Base-by-base conservation (phyloP, 768 basidiomycete genomes). In the Pleurotus pulmonarius region DNA sequence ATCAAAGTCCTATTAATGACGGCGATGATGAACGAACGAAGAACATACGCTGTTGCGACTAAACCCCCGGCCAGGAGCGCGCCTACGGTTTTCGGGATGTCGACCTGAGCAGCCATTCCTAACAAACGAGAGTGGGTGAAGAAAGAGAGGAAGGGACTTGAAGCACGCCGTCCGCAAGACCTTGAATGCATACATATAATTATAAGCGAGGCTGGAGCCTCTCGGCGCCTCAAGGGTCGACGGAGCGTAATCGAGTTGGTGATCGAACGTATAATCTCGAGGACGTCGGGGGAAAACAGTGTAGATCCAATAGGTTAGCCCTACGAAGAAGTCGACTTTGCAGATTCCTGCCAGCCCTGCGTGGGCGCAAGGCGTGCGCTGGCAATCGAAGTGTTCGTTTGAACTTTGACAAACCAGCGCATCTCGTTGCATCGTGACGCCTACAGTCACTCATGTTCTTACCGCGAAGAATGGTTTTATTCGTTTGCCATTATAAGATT, bases 31-130 rank as follows among this genome's bases (percentile, higher is more conserved):
- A 43, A 18, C 4, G 37, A 44, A 43, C 13, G 7, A 34, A 46
- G 20, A 4, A 67, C 73, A 41, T 52, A 77, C 77, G 69, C 56
- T 8, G 74, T 67, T 7, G 77, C 75, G 18, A 74, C 61, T 11
- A 74, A 65, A 4, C 72, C 73, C 2, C 77, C 76, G 18, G 77
- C 57, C 46, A 79, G 67, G 49, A 79, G 62, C 5, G 77, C 74
- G 7, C 77, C 77, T 38, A 73, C 69, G 0, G 77, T 76, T 26
- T 58, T 64, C 5, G 60, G 54, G 55, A 74, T 58, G 56, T 72
- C 64, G 22, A 61, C 57, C 29, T 34, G 29, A 11, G 29, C 58
- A 58, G 44, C 22, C 57, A 70, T 52, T 25, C 8, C 15, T 20
- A 20, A 29, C 44, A 46, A 39, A 46, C 44, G n/a, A 39, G 43